Base-by-base conservation (phyloP, 768 basidiomycete genomes). In the Trametes cingulata region DNA sequence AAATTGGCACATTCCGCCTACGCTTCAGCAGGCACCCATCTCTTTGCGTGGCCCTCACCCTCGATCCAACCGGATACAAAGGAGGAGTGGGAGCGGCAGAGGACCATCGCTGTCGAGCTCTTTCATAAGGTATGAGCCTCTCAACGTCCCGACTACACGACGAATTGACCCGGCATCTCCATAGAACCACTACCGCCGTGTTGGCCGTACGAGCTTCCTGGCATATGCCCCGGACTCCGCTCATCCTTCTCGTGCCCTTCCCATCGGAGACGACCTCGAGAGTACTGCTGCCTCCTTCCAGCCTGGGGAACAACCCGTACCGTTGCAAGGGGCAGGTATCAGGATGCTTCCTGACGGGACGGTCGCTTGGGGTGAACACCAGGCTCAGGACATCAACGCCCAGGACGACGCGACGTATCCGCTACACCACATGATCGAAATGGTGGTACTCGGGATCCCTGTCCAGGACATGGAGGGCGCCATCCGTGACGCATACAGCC, bases 171-270 rank as follows among this genome's bases (percentile, higher is more conserved):
- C 24, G 0, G 29, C 29, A 33, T 9, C n/a, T 8, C 22, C 35
- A 2, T 36, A 68, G 67, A 65, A 67, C 29, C 41, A 55, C 14
- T 68, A 65, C 50, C 60, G 67, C 2, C 56, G 67, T 7, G 55
- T 68, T 6, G 67, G 65, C 19, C 60, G 60, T 2, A 67, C 67
- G 6, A 37, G 52, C 6, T 65, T 65, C 29, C 43, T 68, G 10
- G 60, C 60, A 7, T 67, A 56, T 25, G 25, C 65, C 0, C 45
- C 52, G 1, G 41, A 67, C 20, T 19, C 56, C 8, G 33, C 19
- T 1, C 67, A 68, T 55, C 60, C 63, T 2, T 65, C 63, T n/a
- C 67, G 56, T 40, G 25, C 29, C 0, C 51, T 68, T 19, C 12
- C 63, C 1, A 40, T 41, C 2, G 49, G 2, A 15, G 42, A 60